These are phyloP conservation scores for Eucalyptus microcorys DNA, from an alignment of 345 rosid genomes.

Conservation along the genomic window DNA sequence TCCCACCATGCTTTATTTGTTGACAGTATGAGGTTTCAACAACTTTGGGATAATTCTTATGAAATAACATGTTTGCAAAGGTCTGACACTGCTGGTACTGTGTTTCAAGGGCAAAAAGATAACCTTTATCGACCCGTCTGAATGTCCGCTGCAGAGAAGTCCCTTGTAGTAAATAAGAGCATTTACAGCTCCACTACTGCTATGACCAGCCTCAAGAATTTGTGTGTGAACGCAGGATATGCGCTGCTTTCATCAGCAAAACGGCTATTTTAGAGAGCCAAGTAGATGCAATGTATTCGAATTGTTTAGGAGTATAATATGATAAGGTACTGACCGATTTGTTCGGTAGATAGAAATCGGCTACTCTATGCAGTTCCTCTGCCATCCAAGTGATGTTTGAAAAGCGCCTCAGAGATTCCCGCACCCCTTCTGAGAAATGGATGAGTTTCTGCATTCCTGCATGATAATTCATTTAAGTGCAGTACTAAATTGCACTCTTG, in stretches of 20 bases:
- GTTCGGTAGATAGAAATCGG: constrained; percentile 60
- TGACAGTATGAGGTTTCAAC: background rate
- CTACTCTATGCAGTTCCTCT: constrained; percentile 81
- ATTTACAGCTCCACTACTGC: constrained; percentile 63
- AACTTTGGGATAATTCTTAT: background rate
- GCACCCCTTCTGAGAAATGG: constrained; percentile 72
- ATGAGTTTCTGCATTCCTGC: constrained; percentile 74
- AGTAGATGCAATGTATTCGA: background rate
- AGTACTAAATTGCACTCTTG: background rate
- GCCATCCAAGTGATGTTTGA: constrained; percentile 92
- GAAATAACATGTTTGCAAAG: background rate
- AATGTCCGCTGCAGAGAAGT: constrained; percentile 69
- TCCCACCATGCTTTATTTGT: background rate
- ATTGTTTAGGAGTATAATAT: background rate
- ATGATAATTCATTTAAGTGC: background rate
- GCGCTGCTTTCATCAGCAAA: constrained; percentile 34
- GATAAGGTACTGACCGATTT: constrained; percentile 45
- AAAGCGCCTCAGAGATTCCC: constrained; percentile 81
- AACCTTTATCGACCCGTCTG: constrained; percentile 85
- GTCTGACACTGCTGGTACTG: background rate
- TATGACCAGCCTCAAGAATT: constrained; percentile 55
- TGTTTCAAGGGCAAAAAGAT: background rate
- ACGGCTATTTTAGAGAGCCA: background rate
- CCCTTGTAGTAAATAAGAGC: constrained; percentile 86
- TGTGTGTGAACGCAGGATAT: constrained; percentile 92